Conservation (phyloP, 2,329 filamentous ascomycete species). For the Cladobotryum mycophilum region DNA sequence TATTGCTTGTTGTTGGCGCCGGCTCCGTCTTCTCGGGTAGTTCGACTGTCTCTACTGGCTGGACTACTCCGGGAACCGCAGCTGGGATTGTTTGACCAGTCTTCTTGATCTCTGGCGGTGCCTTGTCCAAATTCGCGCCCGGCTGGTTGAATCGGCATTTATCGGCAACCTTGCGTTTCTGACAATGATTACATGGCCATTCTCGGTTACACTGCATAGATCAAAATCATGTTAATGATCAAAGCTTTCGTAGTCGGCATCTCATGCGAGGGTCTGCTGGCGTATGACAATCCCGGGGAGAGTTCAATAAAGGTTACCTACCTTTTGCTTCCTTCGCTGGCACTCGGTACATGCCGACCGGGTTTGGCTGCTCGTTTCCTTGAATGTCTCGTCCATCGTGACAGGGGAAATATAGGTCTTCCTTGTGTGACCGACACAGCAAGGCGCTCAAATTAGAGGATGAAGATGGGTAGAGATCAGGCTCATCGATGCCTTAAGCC, state of each 20-base stretch:
- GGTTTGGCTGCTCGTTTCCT: constrained; percentile 14
- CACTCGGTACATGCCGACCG: constrained; percentile 38
- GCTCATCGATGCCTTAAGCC: too few relatives aligned
- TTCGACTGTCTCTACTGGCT: neutral
- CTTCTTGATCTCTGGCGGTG: neutral
- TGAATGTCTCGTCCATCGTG: neutral
- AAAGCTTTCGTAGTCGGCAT: neutral
- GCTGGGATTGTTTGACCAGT: neutral
- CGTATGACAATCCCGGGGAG: neutral
- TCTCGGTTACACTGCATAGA: constrained; percentile 24
- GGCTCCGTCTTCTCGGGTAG: neutral
- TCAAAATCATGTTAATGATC: neutral
- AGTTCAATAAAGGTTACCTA: constrained; percentile 7
- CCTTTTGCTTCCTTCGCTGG: constrained; percentile 35
- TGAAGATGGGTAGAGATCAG: neutral
- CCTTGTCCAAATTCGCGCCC: neutral
- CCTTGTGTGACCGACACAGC: too few relatives aligned
- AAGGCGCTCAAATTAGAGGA: too few relatives aligned
- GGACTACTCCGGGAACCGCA: neutral
- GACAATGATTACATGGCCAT: constrained; percentile 28
- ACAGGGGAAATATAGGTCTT: too few relatives aligned
- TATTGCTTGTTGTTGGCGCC: neutral
- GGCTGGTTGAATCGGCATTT: constrained; percentile 22
- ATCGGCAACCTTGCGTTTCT: constrained; percentile 24
- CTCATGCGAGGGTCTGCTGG: too few relatives aligned